A percentile compares a stretch with the other conserved stretches of the same genome.
phyloP scores from a whole-genome alignment of 2,329 filamentous ascomycete species.

The Rutstroemia sp. region DNA sequence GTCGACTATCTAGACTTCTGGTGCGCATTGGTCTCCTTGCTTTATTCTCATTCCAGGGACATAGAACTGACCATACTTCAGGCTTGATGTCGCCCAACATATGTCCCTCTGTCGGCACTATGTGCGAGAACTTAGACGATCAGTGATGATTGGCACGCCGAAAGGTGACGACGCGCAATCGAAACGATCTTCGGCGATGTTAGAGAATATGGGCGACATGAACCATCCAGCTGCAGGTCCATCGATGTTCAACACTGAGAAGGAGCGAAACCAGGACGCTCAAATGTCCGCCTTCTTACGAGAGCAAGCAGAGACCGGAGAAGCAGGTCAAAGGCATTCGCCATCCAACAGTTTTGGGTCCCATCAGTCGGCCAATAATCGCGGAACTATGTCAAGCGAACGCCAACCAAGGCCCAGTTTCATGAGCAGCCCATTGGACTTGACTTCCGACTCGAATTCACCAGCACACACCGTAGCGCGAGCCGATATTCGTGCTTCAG shows the following conservation, averaged over 20 bases:
- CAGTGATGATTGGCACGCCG: slow-evolving; percentile 86
- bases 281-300: slow-evolving; percentile 87
- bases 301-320: slow-evolving; percentile 40
- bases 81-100: slow-evolving; percentile 98
- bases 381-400: slow-evolving; percentile 42
- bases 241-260: slow-evolving; percentile 57
- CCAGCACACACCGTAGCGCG: slow-evolving; percentile 78
- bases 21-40: slow-evolving; percentile 42
- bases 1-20: slow-evolving; percentile 99
- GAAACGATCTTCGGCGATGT: slow-evolving; percentile 74
- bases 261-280: slow-evolving; percentile 74
- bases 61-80: slow-evolving; percentile 32
- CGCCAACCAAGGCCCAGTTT: slow-evolving; percentile 42
- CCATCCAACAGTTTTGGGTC: slow-evolving; percentile 39
- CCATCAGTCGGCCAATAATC: slow-evolving; percentile 22
- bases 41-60: not conserved
- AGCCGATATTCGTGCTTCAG: slow-evolving; percentile 83
- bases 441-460: slow-evolving; percentile 71
- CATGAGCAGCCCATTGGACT: slow-evolving; percentile 53
- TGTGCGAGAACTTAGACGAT: slow-evolving; percentile 88
- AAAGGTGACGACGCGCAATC: slow-evolving; percentile 72
- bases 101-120: slow-evolving; percentile 97
- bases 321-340: slow-evolving; percentile 40
- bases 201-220: slow-evolving; percentile 67
- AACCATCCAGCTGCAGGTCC: slow-evolving; percentile 50